These are phyloP conservation scores for Delphinella strobiligena DNA, from an alignment of 2,329 filamentous ascomycete genomes.

Conservation along the genomic window DNA sequence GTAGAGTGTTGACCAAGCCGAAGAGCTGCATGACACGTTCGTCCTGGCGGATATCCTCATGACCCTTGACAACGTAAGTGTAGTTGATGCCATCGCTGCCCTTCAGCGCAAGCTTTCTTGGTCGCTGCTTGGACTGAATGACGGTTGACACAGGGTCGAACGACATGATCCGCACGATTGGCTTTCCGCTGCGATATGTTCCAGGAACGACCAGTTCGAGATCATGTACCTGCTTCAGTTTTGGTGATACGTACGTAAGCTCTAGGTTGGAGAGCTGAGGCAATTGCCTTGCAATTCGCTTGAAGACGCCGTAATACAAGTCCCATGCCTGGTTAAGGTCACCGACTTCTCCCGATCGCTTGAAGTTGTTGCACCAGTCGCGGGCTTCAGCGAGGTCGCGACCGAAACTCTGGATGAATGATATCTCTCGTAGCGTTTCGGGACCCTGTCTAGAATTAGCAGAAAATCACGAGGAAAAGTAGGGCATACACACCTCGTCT, in stretches of 20 bases:
- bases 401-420: constrained; percentile 94
- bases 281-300: constrained; percentile 84
- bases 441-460: constrained; percentile 58
- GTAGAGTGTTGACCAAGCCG: constrained; percentile 88
- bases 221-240: constrained; percentile 71
- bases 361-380: constrained; percentile 91
- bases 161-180: constrained; percentile 72
- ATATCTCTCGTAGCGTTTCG: constrained; percentile 88
- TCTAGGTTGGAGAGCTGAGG: constrained; percentile 88
- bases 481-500: constrained; percentile 5
- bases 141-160: constrained; percentile 86
- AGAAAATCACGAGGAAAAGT: background rate
- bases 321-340: constrained; percentile 99
- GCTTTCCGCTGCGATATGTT: constrained; percentile 71
- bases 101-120: constrained; percentile 74
- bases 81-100: constrained; percentile 84
- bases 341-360: constrained; percentile 74
- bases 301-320: constrained; percentile 96
- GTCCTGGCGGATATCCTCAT: constrained; percentile 97
- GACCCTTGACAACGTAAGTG: constrained; percentile 90
- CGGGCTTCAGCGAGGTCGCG: constrained; percentile 88
- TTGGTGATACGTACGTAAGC: constrained; percentile 92
- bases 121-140: constrained; percentile 93
- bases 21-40: constrained; percentile 99
- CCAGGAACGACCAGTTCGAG: constrained; percentile 92